A percentile compares a stretch with the other conserved stretches of the same genome.
These are phyloP conservation scores for Globisporangium recalcitrans DNA, from an alignment of 352 stramenopile genomes.

Conservation along the genomic window DNA sequence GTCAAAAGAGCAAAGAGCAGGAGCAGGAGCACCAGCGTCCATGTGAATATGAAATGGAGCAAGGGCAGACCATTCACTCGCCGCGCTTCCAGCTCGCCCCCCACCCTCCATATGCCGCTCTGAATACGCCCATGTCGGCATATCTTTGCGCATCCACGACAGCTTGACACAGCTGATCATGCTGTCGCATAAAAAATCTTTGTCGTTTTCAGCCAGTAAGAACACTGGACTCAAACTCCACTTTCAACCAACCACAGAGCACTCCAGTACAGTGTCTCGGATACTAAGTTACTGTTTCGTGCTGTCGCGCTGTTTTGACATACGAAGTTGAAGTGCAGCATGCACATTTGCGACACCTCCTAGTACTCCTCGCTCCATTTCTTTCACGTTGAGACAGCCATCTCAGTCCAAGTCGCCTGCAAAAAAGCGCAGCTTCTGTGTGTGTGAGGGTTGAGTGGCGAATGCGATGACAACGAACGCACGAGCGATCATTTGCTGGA, in stretches of 20 bases:
- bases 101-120: neutral
- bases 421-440: neutral
- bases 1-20: neutral
- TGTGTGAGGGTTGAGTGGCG: neutral
- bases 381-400: slow-evolving; percentile 4
- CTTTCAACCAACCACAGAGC: neutral
- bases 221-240: neutral
- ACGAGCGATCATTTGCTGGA: neutral
- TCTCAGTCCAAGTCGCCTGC: neutral
- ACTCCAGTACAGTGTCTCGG: neutral
- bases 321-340: neutral
- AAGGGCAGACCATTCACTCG: neutral
- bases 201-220: neutral
- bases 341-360: neutral
- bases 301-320: neutral
- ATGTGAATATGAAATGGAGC: neutral
- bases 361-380: neutral
- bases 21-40: neutral
- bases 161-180: too few relatives aligned
- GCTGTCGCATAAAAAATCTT: neutral
- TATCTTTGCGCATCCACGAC: neutral
- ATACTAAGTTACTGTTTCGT: neutral
- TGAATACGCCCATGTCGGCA: neutral
- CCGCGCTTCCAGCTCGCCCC: neutral
- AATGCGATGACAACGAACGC: neutral